Evolutionary conservation across 805 yeast species (phyloP).

Genomic region (Saturnispora sekii): DNA sequence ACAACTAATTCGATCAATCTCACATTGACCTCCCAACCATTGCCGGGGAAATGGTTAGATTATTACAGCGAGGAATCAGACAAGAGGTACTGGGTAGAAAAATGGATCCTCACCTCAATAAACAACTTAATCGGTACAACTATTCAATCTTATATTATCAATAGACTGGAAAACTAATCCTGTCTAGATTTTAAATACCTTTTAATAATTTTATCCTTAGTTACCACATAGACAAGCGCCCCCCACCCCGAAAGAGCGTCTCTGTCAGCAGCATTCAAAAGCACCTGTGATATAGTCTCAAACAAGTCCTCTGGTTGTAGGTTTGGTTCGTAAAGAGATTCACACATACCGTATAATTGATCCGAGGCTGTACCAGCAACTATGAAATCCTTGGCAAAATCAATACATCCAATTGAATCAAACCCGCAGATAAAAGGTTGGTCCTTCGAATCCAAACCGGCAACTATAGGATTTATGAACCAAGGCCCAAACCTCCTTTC

Average conservation of each 20-base stretch:
- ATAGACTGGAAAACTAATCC: conserved; percentile 81
- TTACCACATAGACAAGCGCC: conserved; percentile 83
- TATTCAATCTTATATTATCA: conserved; percentile 85
- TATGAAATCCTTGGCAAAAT: conserved; percentile 86
- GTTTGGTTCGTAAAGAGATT: conserved; percentile 86
- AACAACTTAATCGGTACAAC: conserved; percentile 72
- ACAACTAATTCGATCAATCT: conserved; percentile 67
- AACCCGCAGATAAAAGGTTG: conserved; percentile 92
- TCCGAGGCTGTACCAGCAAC: conserved; percentile 96
- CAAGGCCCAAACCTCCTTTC: conserved; percentile 93
- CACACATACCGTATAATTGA: conserved; percentile 98
- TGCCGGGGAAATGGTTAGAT: conserved; percentile 84
- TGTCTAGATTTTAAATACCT: conserved; percentile 89
- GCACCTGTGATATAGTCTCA: conserved; percentile 90
- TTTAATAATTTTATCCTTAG: conserved; percentile 84
- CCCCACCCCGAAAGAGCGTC: conserved; percentile 99
- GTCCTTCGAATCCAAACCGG: conserved; percentile 77
- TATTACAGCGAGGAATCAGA: conserved; percentile 34
- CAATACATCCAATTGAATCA: conserved; percentile 95
- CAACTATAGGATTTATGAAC: conserved; percentile 94
- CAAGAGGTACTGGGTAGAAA: conserved; percentile 74
- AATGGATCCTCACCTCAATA: conserved; percentile 74
- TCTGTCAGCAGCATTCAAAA: conserved; percentile 91
- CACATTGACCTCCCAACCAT: conserved; percentile 75
- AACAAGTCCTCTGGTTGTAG: conserved; percentile 91